Evolutionary conservation across 2,329 filamentous ascomycete genomes (phyloP).

Genomic region (Fusarium torreyae): DNA sequence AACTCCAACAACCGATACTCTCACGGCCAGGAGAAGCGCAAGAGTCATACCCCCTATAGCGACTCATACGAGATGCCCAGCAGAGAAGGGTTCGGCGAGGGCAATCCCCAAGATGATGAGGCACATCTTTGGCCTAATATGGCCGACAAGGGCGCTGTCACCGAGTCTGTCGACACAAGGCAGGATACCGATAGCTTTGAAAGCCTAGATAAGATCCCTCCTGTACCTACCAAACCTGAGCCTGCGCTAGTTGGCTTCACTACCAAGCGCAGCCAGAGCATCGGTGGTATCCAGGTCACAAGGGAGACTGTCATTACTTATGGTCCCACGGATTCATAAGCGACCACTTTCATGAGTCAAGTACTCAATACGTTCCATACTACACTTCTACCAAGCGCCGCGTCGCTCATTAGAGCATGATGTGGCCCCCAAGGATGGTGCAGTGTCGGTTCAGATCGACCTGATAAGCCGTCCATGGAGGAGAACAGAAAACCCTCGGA

Average conservation of each 20-base stretch:
- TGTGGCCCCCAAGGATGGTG: constrained; percentile 3
- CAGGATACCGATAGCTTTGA: constrained; percentile 47
- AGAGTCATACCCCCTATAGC: constrained; percentile 33
- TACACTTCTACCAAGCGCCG: constrained; percentile 9
- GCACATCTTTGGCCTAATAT: constrained; percentile 37
- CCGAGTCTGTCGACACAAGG: constrained; percentile 29
- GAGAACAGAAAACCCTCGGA: constrained; percentile 1
- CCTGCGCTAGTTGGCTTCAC: constrained; percentile 44
- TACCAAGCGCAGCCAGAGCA: constrained; percentile 32
- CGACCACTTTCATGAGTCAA: neutral
- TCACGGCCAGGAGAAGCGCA: constrained; percentile 37
- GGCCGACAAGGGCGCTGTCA: constrained; percentile 16
- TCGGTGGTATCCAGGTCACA: constrained; percentile 46
- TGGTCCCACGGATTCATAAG: constrained; percentile 27
- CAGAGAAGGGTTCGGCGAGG: constrained; percentile 31
- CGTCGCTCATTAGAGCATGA: constrained; percentile 32
- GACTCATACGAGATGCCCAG: constrained; percentile 47
- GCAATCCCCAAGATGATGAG: constrained; percentile 46
- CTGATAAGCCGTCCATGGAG: constrained; percentile 11
- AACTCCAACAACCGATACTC: constrained; percentile 31
- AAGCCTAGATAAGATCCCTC: constrained; percentile 34
- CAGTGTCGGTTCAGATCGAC: constrained; percentile 6
- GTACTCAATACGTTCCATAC: neutral
- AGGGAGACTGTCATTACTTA: constrained; percentile 47
- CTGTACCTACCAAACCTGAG: constrained; percentile 24